Evolutionary conservation across 345 rosid genomes (phyloP).

Genomic region (Acer negundo): DNA sequence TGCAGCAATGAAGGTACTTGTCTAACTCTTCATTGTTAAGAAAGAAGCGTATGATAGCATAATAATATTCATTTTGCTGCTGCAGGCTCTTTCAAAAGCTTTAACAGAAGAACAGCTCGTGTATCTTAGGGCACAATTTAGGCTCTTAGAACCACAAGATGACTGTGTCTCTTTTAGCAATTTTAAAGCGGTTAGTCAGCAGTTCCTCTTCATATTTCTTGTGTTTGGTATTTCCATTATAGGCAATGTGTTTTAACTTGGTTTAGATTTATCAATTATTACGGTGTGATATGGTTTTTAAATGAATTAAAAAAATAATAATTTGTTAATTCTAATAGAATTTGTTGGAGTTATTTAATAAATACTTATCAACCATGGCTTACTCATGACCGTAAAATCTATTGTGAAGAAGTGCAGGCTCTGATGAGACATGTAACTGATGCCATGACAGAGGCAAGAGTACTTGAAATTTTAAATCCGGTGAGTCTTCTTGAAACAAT

Average conservation of each 20-base stretch:
- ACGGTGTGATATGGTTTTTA: not conserved
- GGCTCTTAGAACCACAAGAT: slow-evolving; percentile 76
- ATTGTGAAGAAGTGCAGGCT: slow-evolving; percentile 52
- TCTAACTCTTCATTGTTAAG: slow-evolving; percentile 8
- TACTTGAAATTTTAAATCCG: slow-evolving; percentile 65
- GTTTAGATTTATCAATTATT: not conserved
- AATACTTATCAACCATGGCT: not conserved
- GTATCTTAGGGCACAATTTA: slow-evolving; percentile 78
- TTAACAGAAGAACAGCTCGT: slow-evolving; percentile 81
- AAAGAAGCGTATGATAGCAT: not conserved
- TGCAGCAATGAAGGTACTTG: slow-evolving; percentile 80
- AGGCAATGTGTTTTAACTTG: not conserved
- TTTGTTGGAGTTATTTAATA: not conserved
- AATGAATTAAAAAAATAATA: not conserved
- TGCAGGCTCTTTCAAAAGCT: slow-evolving; percentile 92
- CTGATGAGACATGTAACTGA: slow-evolving; percentile 65
- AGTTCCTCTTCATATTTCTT: slow-evolving; percentile 2
- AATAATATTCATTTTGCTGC: slow-evolving; percentile 1
- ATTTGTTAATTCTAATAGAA: not conserved
- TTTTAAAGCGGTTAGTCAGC: slow-evolving; percentile 62
- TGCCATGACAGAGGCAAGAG: slow-evolving; percentile 83
- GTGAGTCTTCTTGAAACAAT: slow-evolving; percentile 38
- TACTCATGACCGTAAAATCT: slow-evolving; percentile 16
- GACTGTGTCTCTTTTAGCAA: slow-evolving; percentile 74
- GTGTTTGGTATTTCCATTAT: not conserved